Conservation (phyloP, 305 asterid genomes). For the Euphrasia arctica region DNA sequence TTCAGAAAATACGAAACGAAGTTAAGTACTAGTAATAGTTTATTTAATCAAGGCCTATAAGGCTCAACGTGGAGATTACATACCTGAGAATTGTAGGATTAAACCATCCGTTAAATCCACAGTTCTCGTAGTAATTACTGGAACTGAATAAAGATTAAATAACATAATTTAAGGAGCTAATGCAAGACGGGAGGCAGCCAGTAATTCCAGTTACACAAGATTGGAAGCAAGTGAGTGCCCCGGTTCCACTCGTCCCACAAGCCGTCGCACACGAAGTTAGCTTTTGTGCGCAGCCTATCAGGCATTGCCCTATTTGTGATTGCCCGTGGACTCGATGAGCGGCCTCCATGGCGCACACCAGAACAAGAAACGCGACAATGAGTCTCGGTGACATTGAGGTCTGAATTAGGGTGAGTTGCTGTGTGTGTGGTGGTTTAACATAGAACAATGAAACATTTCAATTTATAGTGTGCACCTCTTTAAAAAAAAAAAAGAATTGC, state of each 20-base stretch:
- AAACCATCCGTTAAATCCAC: not conserved
- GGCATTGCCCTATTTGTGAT: conserved; percentile 21
- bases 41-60: not conserved
- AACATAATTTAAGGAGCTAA: not conserved
- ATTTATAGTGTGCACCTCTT: not conserved
- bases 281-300: conserved; percentile 26
- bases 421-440: not conserved
- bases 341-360: conserved; percentile 19
- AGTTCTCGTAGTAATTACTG: not conserved
- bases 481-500: not conserved
- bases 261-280: conserved; percentile 15
- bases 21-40: not conserved
- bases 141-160: not conserved
- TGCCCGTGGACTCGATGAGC: conserved; percentile 25
- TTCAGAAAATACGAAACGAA: too few species aligned
- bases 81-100: not conserved
- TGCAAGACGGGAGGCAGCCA: conserved; percentile 17
- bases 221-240: conserved; percentile 23
- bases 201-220: conserved; percentile 17
- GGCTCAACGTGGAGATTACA: not conserved
- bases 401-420: not conserved
- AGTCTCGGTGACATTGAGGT: not conserved
- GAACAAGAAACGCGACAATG: not conserved
- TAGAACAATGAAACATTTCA: not conserved
- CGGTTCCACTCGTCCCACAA: conserved; percentile 19